Conservation (phyloP, 2,329 filamentous ascomycete species). For the Aspergillus fumigatiaffinis region DNA sequence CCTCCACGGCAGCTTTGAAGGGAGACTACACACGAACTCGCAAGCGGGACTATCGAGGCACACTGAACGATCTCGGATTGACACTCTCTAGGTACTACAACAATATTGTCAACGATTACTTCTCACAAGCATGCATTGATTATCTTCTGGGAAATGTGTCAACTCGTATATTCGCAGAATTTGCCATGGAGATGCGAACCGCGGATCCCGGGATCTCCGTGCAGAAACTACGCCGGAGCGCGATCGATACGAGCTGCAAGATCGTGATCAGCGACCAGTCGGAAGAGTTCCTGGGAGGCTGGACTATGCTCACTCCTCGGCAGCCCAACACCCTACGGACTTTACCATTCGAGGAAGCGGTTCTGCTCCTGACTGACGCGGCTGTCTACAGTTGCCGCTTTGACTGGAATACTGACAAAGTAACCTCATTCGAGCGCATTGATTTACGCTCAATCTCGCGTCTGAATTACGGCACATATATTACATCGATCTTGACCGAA, state of each 20-base stretch:
- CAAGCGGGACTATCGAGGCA: slow-evolving; percentile 86
- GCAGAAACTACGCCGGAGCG: slow-evolving; percentile 76
- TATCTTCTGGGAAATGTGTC: slow-evolving; percentile 88
- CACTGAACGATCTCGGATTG: slow-evolving; percentile 83
- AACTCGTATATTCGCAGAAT: slow-evolving; percentile 83
- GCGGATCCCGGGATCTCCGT: slow-evolving; percentile 88
- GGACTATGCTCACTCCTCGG: slow-evolving; percentile 78
- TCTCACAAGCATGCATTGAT: slow-evolving; percentile 91
- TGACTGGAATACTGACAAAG: slow-evolving; percentile 93
- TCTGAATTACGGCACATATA: slow-evolving; percentile 79
- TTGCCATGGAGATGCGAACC: slow-evolving; percentile 88
- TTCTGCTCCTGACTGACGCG: slow-evolving; percentile 78
- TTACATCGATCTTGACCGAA: slow-evolving; percentile 79
- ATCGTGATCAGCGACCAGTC: slow-evolving; percentile 78
- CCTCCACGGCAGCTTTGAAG: slow-evolving; percentile 91
- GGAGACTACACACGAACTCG: slow-evolving; percentile 91
- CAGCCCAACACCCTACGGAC: slow-evolving; percentile 65
- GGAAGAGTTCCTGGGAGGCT: slow-evolving; percentile 83
- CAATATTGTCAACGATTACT: slow-evolving; percentile 97
- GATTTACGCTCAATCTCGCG: slow-evolving; percentile 68
- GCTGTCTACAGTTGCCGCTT: slow-evolving; percentile 88
- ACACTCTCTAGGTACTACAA: slow-evolving; percentile 72
- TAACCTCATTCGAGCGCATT: slow-evolving; percentile 84
- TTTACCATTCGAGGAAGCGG: slow-evolving; percentile 78
- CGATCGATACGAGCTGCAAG: slow-evolving; percentile 82